Evolutionary conservation across 78 protist species (phyloP).

Genomic region (Isochrysis galbana): DNA sequence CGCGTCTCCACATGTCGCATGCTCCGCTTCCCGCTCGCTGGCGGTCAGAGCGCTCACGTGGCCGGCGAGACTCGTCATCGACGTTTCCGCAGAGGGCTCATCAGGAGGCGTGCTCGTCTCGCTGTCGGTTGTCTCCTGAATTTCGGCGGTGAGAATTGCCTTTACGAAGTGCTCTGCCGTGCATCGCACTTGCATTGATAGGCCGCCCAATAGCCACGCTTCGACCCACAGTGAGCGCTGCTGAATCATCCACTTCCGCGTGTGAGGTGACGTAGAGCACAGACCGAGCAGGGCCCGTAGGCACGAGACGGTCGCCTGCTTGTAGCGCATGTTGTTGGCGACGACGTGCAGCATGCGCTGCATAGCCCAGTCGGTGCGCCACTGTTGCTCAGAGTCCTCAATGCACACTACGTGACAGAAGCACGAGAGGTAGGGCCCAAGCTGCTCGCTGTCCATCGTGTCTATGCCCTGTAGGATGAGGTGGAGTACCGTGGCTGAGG

Average conservation of each 20-base stretch:
- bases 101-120: background rate
- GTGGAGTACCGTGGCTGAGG: background rate
- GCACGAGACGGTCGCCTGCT: background rate
- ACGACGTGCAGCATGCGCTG: background rate
- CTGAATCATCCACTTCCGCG: background rate
- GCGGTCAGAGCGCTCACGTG: background rate
- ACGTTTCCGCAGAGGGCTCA: background rate
- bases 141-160: background rate
- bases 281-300: background rate
- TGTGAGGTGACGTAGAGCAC: background rate
- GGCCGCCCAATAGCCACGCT: background rate
- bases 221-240: background rate
- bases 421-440: background rate
- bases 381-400: background rate
- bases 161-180: background rate
- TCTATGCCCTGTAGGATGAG: background rate
- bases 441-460: background rate
- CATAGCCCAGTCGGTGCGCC: background rate
- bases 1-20: background rate
- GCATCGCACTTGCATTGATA: background rate
- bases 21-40: background rate
- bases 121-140: background rate
- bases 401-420: background rate
- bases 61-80: background rate
- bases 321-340: constrained; percentile 7